Percentiles rank a stretch among this genome's conserved stretches.
Conservation (phyloP, 441 rosid species). For the Gossypium trilobum region DNA sequence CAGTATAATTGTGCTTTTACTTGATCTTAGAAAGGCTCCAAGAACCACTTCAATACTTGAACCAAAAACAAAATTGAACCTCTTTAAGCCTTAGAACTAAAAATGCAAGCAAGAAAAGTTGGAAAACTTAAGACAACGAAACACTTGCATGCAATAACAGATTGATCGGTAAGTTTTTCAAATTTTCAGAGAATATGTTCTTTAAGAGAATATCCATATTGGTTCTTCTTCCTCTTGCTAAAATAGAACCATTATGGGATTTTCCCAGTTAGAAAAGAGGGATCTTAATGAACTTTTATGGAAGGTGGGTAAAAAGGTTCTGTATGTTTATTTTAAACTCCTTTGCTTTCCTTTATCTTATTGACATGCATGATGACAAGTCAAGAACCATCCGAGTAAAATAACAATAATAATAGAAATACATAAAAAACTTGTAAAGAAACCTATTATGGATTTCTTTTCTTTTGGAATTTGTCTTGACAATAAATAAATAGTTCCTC, state of each 20-base stretch:
- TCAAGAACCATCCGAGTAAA: not conserved
- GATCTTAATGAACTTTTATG: not conserved
- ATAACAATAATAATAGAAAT: too few species aligned
- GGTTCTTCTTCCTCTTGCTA: not conserved
- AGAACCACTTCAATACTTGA: not conserved
- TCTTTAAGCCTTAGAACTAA: not conserved
- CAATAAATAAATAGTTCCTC: not conserved
- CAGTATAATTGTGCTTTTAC: too few species aligned
- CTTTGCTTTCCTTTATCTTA: not conserved
- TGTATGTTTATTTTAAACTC: not conserved
- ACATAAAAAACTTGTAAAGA: not conserved
- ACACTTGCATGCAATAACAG: too few species aligned
- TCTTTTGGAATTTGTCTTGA: not conserved
- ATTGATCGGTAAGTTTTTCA: not conserved
- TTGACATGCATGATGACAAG: not conserved
- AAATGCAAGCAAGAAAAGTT: not conserved
- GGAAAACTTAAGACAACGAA: too few species aligned
- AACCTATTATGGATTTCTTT: not conserved
- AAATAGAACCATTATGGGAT: not conserved
- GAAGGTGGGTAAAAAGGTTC: not conserved
- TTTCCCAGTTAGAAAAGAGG: not conserved
- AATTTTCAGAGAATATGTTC: not conserved
- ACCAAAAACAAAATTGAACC: not conserved
- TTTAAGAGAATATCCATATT: not conserved
- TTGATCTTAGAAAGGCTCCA: not conserved